Percentiles rank a stretch among this genome's conserved stretches.
These are phyloP conservation scores for Cornus florida DNA, from an alignment of 148 eudicot genomes.

Conservation along the genomic window DNA sequence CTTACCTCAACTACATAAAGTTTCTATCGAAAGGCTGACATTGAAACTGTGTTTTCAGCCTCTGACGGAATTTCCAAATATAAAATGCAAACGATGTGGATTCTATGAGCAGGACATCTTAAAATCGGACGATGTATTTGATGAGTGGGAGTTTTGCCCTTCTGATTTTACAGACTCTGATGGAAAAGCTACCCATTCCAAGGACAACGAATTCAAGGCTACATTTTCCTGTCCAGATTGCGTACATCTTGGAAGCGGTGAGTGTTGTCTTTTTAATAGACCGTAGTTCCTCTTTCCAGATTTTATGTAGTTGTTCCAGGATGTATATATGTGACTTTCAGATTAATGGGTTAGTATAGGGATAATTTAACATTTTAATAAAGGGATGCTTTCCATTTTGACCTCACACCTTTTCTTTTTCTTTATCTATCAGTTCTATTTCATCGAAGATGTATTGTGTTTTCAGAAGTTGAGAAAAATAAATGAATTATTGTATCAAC, in stretches of 20 bases:
- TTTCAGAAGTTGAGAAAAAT: not conserved
- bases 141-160: slow-evolving; percentile 79
- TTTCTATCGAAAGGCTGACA: not conserved
- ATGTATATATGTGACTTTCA: not conserved
- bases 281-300: not conserved
- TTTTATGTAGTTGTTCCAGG: not conserved
- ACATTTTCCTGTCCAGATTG: slow-evolving; percentile 60
- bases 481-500: not conserved
- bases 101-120: slow-evolving; percentile 57
- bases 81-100: slow-evolving; percentile 95
- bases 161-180: slow-evolving; percentile 46
- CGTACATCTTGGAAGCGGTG: slow-evolving; percentile 4
- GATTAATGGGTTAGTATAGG: not conserved
- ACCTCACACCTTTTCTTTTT: not conserved
- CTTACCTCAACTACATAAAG: not conserved
- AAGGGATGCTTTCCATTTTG: not conserved
- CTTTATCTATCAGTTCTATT: not conserved
- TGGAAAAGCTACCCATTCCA: slow-evolving; percentile 45
- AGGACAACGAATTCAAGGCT: slow-evolving; percentile 54
- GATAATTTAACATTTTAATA: not conserved
- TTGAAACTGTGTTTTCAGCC: slow-evolving; percentile 51
- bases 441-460: not conserved
- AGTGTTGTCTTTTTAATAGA: not conserved
- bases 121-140: slow-evolving; percentile 48
- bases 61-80: slow-evolving; percentile 58